Evolutionary conservation across 805 yeast species (phyloP), one percentile per base, ranked within the genome.

Genomic region (Teunomyces kruisii): DNA sequence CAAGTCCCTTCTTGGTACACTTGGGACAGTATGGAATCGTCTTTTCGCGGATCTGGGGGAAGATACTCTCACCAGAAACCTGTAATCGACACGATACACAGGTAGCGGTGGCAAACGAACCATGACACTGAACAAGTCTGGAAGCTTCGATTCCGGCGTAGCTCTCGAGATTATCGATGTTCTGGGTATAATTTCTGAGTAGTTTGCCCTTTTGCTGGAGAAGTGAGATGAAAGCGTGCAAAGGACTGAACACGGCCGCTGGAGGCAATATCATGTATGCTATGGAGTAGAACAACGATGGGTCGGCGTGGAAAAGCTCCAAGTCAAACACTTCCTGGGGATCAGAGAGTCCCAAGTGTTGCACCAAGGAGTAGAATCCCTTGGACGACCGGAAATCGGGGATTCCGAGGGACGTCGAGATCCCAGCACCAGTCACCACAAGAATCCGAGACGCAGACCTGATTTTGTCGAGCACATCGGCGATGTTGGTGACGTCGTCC

Each of bases 101-200:
- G 3, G 90, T 80, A 7, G 96, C 97, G 0, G 80, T 78, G 0
- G 95, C 96, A 65, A 90, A 90, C 2, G 96, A 87, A 1, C 97
- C 97, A 65, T 90, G 97, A 59, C 97, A 90, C 64, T 89, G 96
- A 17, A 90, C 86, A 50, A 86, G 62, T 54, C 81, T 83, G 6
- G 83, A 88, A 1, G 74, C 64, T 6, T 70, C 61, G 6, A 90
- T 75, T 3, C 96, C 96, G 0, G 87, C 96, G 51, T 80, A 78
- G n/a, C 79, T 78, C 66, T 89, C 96, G 50, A 90, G 62, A 58
- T 90, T 88, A 63, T 90, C 97, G 42, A 90, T 90, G 59, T 90
- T 90, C 61, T 90, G 97, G 1, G 97, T 88, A 63, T 90, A 90
- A 61, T 89, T 88, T 53, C 96, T 75, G 45, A 90, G 64, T 38